phyloP scores from a whole-genome alignment of 352 stramenopile genomes.

The Phytophthora meadii region DNA sequence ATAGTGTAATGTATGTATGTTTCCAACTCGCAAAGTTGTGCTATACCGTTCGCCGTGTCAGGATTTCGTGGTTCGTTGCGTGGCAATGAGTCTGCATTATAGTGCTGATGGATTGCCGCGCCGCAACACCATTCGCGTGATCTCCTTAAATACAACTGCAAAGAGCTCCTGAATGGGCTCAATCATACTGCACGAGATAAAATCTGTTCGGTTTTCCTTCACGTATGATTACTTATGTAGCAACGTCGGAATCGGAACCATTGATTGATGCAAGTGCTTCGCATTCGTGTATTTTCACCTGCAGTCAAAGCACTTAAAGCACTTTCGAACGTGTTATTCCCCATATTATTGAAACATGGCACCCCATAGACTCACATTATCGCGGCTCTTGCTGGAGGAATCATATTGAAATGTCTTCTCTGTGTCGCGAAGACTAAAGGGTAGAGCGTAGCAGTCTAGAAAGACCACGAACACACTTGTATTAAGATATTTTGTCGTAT shows the following conservation, averaged over 20 bases:
- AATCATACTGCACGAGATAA: conserved; percentile 13
- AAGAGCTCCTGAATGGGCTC: conserved; percentile 13
- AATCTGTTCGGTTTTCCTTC: conserved; percentile 14
- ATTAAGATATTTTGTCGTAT: neutral
- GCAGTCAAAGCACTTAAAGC: too few species aligned
- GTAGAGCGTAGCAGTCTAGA: conserved; percentile 15
- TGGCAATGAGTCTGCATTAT: conserved; percentile 17
- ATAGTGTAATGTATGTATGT: conserved; percentile 1
- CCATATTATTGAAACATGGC: too few species aligned
- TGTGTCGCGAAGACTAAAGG: conserved; percentile 11
- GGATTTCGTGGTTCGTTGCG: conserved; percentile 8
- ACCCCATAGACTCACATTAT: too few species aligned
- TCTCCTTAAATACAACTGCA: conserved; percentile 12
- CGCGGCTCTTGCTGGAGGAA: too few species aligned
- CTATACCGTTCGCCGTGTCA: neutral
- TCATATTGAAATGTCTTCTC: too few species aligned
- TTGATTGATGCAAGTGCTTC: neutral
- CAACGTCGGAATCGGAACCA: neutral
- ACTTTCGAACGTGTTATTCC: too few species aligned
- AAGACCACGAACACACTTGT: conserved; percentile 10
- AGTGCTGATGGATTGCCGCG: too few species aligned
- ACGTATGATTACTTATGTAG: conserved; percentile 6
- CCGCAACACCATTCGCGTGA: neutral
- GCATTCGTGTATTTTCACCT: conserved; percentile 11
- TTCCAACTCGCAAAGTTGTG: conserved; percentile 3